Evolutionary conservation across 805 yeast species (phyloP).

Genomic region (Yarrowia hollandica): DNA sequence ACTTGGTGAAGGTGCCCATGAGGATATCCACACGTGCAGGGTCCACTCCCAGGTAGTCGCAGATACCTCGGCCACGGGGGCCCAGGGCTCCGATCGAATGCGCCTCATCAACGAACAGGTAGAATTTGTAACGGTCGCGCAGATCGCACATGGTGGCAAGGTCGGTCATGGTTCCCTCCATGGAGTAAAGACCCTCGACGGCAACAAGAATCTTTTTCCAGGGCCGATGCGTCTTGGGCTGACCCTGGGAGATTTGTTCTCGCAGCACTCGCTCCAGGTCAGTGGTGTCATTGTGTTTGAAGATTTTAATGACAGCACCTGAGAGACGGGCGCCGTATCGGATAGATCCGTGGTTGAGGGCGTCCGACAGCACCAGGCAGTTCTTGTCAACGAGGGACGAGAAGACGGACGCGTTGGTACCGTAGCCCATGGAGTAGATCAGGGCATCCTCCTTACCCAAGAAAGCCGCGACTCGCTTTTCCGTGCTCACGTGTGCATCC

Average conservation of each 20-base stretch:
- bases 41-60: constrained; percentile 84
- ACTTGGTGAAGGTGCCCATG: constrained; percentile 97
- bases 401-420: constrained; percentile 89
- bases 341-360: constrained; percentile 91
- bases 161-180: constrained; percentile 77
- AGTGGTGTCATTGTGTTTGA: constrained; percentile 87
- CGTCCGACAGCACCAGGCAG: constrained; percentile 90
- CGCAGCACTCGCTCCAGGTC: constrained; percentile 73
- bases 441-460: constrained; percentile 88
- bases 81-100: constrained; percentile 99
- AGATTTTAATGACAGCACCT: constrained; percentile 90
- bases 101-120: constrained; percentile 93
- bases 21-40: constrained; percentile 78
- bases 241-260: constrained; percentile 88
- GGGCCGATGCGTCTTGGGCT: constrained; percentile 92
- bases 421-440: constrained; percentile 91
- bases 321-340: constrained; percentile 91
- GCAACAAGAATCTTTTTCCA: constrained; percentile 80
- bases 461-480: constrained; percentile 74
- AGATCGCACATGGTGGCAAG: constrained; percentile 72
- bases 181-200: constrained; percentile 86
- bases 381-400: constrained; percentile 79
- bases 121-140: constrained; percentile 82
- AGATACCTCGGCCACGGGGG: constrained; percentile 88
- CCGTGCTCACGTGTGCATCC: constrained; percentile 72